Percentiles rank a stretch among this genome's conserved stretches.
phyloP scores from a whole-genome alignment of 2,329 filamentous ascomycete genomes.

The Xylaria sp. region DNA sequence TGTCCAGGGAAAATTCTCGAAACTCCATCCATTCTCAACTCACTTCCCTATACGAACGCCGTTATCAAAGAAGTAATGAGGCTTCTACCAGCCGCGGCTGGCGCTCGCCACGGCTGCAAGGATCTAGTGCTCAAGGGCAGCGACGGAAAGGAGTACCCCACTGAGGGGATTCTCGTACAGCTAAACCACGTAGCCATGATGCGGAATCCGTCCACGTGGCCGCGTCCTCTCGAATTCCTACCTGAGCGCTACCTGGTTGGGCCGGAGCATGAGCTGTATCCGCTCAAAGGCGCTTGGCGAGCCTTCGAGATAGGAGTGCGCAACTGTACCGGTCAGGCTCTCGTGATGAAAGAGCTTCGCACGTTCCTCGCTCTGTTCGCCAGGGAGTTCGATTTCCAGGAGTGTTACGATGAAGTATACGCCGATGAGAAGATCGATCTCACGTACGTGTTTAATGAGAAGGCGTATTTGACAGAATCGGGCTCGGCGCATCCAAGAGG shows the following conservation, averaged over 20 bases:
- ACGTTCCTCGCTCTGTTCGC: slow-evolving; percentile 45
- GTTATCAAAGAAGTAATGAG: slow-evolving; percentile 67
- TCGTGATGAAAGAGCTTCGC: slow-evolving; percentile 47
- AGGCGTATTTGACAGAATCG: slow-evolving; percentile 44
- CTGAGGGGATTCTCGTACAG: slow-evolving; percentile 57
- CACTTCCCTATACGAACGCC: slow-evolving; percentile 63
- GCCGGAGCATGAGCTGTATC: slow-evolving; percentile 50
- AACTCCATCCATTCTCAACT: slow-evolving; percentile 60
- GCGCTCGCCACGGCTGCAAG: slow-evolving; percentile 53
- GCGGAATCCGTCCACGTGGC: slow-evolving; percentile 56
- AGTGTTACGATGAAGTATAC: slow-evolving; percentile 47
- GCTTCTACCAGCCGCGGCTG: slow-evolving; percentile 63
- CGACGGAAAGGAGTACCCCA: slow-evolving; percentile 58
- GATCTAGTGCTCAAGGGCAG: slow-evolving; percentile 56
- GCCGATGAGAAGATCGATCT: slow-evolving; percentile 42
- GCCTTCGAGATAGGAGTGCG: slow-evolving; percentile 66
- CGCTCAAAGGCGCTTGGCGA: slow-evolving; percentile 61
- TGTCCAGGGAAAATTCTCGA: slow-evolving; percentile 54
- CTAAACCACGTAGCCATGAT: slow-evolving; percentile 54
- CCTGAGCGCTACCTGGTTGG: slow-evolving; percentile 60
- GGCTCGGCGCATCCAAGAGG: slow-evolving; percentile 46
- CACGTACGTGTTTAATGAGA: slow-evolving; percentile 45
- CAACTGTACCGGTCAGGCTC: slow-evolving; percentile 66
- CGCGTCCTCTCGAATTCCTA: slow-evolving; percentile 57
- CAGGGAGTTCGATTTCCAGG: slow-evolving; percentile 46